Evolutionary conservation across 305 asterid genomes (phyloP).

Genomic region (Fraxinus velutina): DNA sequence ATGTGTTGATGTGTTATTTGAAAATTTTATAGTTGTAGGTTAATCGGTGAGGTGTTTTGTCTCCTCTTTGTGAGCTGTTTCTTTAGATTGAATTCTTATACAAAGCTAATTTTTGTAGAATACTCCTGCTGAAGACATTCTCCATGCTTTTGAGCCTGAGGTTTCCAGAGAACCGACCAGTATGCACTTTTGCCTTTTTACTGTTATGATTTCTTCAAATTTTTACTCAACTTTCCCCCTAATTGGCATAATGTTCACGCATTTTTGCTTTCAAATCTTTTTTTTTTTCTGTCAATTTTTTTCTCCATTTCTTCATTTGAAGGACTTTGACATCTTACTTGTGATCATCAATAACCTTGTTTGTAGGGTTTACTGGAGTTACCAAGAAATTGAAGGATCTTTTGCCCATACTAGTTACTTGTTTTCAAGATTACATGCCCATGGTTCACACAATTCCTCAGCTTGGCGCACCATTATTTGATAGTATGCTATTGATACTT

Average conservation of each 20-base stretch:
- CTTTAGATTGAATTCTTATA: conserved; percentile 20
- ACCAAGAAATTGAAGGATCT: conserved; percentile 57
- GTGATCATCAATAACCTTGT: conserved; percentile 20
- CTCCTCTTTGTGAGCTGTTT: conserved; percentile 8
- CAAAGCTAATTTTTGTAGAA: conserved; percentile 37
- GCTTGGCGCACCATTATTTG: conserved; percentile 63
- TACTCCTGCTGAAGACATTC: conserved; percentile 34
- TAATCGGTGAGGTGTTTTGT: background rate
- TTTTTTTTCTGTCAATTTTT: background rate
- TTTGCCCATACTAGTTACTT: conserved; percentile 60
- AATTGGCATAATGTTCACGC: conserved; percentile 8
- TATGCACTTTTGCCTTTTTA: conserved; percentile 30
- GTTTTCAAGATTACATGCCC: conserved; percentile 65
- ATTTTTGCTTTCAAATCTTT: conserved; percentile 3
- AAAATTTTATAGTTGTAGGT: background rate
- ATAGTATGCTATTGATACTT: conserved; percentile 73
- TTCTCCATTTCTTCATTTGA: conserved; percentile 13
- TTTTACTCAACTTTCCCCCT: background rate
- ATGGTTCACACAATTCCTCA: conserved; percentile 39
- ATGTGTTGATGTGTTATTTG: background rate
- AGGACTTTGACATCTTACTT: background rate
- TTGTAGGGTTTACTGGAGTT: conserved; percentile 59
- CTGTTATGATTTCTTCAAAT: conserved; percentile 10
- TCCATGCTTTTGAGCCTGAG: conserved; percentile 78
- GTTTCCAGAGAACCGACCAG: conserved; percentile 47